These are phyloP conservation scores for Osmanthus fragrans DNA, from an alignment of 257 asterid genomes.

Conservation along the genomic window DNA sequence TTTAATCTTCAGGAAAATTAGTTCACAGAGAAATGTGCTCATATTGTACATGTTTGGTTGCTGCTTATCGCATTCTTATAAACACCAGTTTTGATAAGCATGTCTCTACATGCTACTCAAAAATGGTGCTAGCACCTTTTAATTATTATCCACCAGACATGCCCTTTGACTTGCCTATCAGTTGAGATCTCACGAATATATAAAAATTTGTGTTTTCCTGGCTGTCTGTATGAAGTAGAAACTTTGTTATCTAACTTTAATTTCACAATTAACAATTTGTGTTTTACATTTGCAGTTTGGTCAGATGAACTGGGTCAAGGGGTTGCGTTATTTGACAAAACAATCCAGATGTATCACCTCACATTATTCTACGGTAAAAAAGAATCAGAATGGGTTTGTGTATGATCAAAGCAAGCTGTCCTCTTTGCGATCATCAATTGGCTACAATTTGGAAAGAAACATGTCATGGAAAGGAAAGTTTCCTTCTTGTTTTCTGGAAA, in stretches of 20 bases:
- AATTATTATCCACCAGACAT: not conserved
- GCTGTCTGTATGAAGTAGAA: not conserved
- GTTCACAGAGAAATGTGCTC: not conserved
- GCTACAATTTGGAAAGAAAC: conserved; percentile 35
- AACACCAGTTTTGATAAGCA: not conserved
- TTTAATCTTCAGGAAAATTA: not conserved
- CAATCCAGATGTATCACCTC: conserved; percentile 34
- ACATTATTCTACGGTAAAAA: conserved; percentile 14
- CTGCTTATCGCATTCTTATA: not conserved
- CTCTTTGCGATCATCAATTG: conserved; percentile 31
- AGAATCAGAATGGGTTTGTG: conserved; percentile 35
- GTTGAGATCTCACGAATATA: not conserved
- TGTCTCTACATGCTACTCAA: not conserved
- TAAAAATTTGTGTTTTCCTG: not conserved
- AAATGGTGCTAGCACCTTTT: not conserved
- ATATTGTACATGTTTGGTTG: not conserved
- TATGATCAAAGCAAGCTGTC: conserved; percentile 29
- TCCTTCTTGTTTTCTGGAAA: conserved; percentile 31
- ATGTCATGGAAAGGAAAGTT: conserved; percentile 34
- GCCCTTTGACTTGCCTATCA: not conserved
- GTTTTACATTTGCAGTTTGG: conserved; percentile 26
- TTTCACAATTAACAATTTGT: conserved; percentile 12
- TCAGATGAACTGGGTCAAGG: conserved; percentile 59
- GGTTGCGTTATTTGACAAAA: conserved; percentile 37
- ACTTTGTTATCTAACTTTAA: conserved; percentile 11